Conservation (phyloP, 192 early-diverging fungal genomes). For the Umbelopsis ramanniana region DNA sequence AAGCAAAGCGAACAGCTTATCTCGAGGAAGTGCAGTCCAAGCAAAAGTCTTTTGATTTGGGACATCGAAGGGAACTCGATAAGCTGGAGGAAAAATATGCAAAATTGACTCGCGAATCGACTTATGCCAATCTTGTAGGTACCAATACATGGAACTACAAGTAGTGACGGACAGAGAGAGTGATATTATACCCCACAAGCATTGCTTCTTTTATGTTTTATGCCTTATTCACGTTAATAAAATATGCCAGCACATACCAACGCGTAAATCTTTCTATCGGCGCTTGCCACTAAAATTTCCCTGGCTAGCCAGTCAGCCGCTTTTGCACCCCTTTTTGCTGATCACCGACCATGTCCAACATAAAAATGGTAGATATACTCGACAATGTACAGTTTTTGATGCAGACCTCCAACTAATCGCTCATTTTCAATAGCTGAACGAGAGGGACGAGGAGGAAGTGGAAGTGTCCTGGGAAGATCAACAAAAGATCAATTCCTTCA, state of each 20-base stretch:
- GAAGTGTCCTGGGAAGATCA: constrained; percentile 99
- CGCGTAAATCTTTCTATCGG: neutral
- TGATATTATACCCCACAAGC: no score
- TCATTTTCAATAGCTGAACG: constrained; percentile 24
- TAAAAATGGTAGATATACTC: constrained; percentile 22
- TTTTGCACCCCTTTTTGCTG: neutral
- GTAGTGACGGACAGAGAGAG: neutral
- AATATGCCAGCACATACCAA: no score
- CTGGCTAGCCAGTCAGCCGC: neutral
- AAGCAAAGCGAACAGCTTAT: neutral
- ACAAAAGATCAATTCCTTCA: constrained; percentile 93
- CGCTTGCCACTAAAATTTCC: neutral
- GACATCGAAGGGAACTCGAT: constrained; percentile 24
- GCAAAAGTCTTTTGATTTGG: neutral
- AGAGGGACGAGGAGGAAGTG: constrained; percentile 80
- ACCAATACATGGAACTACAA: constrained; percentile 15
- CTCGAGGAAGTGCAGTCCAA: neutral
- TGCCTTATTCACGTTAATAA: no score
- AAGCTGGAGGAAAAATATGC: constrained; percentile 36
- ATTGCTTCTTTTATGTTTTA: no score
- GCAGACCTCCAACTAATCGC: neutral
- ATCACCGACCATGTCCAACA: constrained; percentile 31
- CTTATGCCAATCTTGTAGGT: constrained; percentile 33
- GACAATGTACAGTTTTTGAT: neutral
- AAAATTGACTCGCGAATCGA: constrained; percentile 36